Percentiles rank a stretch among this genome's conserved stretches.
These are phyloP conservation scores for Chaetomidium leptoderma DNA, from an alignment of 495 filamentous ascomycete genomes.

Conservation along the genomic window DNA sequence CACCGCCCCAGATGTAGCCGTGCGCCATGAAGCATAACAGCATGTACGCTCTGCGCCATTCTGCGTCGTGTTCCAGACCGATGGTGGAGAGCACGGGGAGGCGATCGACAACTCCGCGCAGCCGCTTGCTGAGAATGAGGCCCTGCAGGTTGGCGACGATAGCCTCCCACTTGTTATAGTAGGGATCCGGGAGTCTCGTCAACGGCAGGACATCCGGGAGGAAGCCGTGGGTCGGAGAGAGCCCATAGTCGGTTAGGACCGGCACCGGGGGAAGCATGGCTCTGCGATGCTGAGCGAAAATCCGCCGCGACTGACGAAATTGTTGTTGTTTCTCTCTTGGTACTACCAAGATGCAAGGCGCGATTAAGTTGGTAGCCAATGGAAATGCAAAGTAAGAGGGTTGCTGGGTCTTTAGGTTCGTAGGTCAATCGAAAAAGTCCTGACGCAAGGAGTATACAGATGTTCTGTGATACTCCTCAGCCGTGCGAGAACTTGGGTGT, in stretches of 20 bases:
- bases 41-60: slow-evolving; percentile 89
- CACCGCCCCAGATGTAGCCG: slow-evolving; percentile 89
- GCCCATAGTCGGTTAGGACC: slow-evolving; percentile 72
- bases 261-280: slow-evolving; percentile 84
- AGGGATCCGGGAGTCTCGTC: slow-evolving; percentile 72
- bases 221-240: slow-evolving; percentile 83
- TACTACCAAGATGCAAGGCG: slow-evolving; percentile 14
- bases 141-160: slow-evolving; percentile 79
- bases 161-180: slow-evolving; percentile 91
- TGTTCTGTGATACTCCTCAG: slow-evolving; percentile 58
- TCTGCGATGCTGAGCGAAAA: no score
- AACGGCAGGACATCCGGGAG: slow-evolving; percentile 79
- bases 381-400: background rate
- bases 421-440: slow-evolving; percentile 34
- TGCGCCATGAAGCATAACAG: slow-evolving; percentile 78
- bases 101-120: slow-evolving; percentile 69
- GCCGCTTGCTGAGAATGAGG: slow-evolving; percentile 74
- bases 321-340: slow-evolving; percentile 12
- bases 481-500: slow-evolving; percentile 44
- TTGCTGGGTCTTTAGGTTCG: slow-evolving; percentile 6
- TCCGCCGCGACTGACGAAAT: background rate
- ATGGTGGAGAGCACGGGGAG: slow-evolving; percentile 78
- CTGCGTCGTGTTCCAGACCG: slow-evolving; percentile 70
- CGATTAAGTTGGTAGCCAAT: background rate
- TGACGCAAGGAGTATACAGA: slow-evolving; percentile 63